Evolutionary conservation across 768 basidiomycete species (phyloP), one percentile per base, ranked within the genome.

Genomic region (Cystofilobasidium ferigula): DNA sequence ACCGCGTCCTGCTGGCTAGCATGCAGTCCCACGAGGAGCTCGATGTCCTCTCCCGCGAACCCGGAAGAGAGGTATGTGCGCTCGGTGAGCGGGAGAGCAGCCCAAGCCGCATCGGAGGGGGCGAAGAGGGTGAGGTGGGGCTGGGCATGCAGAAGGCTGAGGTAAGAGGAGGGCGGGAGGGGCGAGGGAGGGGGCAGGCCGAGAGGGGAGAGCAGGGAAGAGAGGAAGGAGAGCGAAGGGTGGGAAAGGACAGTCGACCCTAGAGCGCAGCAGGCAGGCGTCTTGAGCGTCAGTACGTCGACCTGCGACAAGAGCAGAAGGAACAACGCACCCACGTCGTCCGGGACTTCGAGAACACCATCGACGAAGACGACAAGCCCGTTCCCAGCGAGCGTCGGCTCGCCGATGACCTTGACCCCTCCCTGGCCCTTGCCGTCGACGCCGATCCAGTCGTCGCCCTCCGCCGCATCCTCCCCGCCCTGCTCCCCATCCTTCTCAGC

Each of bases 11-110:
- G 22, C 34, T 40, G 30, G 56, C 51, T 67, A 1, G 74, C 69
- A n/a, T 72, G 71, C 16, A 70, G 64, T 5, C 86, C 84, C 34
- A 95, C 72, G 59, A 98, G 88, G 53, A 82, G 83, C 16, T 77
- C 77, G 26, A 94, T 79, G 72, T 95, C 95, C 70, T 87, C 84
- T 18, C 82, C 78, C 0, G 93, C 89, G 71, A 86, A 94, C 67
- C 84, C 83, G 71, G 88, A 91, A 77, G 93, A 88, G 16, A 99
- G 80, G 75, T 95, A 99, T 4, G 87, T 74, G 53, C 85, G 83
- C 74, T 98, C 92, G 59, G 89, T 82, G 12, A 79, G 80, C 68
- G 88, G 82, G 40, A 99, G 78, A 13, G 76, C 77, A n/a, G 84
- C 77, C 85, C 90, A 98, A 16, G 94, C 95, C 40, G 82, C 76